Evolutionary conservation across 495 filamentous ascomycete species (phyloP), one percentile per base, ranked within the genome.

Genomic region (Trichoderma asperelloides): DNA sequence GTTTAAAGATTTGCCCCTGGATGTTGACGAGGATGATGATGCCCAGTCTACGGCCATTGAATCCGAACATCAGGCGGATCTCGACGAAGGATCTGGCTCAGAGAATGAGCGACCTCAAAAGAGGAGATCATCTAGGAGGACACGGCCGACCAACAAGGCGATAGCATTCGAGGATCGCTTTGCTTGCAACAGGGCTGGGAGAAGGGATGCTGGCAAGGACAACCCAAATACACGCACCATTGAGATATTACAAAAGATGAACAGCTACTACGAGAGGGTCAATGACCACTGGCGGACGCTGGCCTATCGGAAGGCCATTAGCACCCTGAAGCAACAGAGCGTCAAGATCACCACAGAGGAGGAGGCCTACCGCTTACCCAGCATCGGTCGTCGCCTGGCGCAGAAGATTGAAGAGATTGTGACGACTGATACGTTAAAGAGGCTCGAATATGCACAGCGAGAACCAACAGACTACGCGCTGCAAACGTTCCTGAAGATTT

Each of bases 341-440:
- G 79, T 76, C 66, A 89, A 86, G 71, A 87, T 97, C 68, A 77
- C 72, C 12, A 92, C 88, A 15, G 84, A 82, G 62, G 79, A 86
- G 37, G 84, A 96, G 76, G 95, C 95, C 0, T 75, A 78, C 23
- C 71, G 74, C 8, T 83, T 97, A 3, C 86, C 88, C 1, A 84
- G 85, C 66, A 89, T 98, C 69, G 95, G 95, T 39, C 66, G 78
- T 9, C 85, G 91, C 13, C 75, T 98, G 18, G 95, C 95, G 0
- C 80, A 82, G 49, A 97, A 97, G 71, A 97, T 98, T 66, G 89
- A 96, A 71, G 95, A 98, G 72, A 97, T 97, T 62, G 92, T 78
- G 63, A 75, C 66, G 39, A 97, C 94, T 0, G 86, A 93, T 72
- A 80, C 80, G 16, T 85, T 98, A 0, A 83, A 86, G 23, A 86